These are phyloP conservation scores for Yamadazyma buinensis DNA, from an alignment of 1,139 yeast species.

Conservation along the genomic window DNA sequence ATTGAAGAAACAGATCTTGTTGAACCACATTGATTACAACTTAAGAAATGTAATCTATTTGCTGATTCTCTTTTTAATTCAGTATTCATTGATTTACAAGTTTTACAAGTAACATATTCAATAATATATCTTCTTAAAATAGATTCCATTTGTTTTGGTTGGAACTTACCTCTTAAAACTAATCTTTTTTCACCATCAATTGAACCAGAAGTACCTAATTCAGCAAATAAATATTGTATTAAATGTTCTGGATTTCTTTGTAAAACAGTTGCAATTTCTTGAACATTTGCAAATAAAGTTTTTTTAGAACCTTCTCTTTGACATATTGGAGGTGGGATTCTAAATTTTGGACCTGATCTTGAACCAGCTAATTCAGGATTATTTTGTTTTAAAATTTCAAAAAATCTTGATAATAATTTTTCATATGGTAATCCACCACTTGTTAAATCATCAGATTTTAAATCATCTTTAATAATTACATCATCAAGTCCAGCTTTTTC, in stretches of 20 bases:
- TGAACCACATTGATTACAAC: constrained; percentile 97
- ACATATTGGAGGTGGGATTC: constrained; percentile 96
- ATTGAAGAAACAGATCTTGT: constrained; percentile 95
- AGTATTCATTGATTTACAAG: constrained; percentile 97
- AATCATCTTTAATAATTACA: constrained; percentile 22
- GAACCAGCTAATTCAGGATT: constrained; percentile 99
- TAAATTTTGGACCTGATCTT: constrained; percentile 85
- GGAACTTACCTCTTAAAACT: constrained; percentile 96
- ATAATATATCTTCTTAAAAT: constrained; percentile 93
- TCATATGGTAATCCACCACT: constrained; percentile 59
- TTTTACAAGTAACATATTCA: constrained; percentile 97
- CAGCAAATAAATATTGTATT: constrained; percentile 95
- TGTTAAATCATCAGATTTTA: constrained; percentile 14
- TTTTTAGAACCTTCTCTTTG: constrained; percentile 97
- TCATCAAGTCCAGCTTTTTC: constrained; percentile 86
- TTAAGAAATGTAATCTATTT: constrained; percentile 94
- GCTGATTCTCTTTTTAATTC: constrained; percentile 91
- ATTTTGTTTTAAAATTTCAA: constrained; percentile 78
- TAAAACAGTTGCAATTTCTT: constrained; percentile 88
- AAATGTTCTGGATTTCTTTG: constrained; percentile 97
- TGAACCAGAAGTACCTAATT: constrained; percentile 98
- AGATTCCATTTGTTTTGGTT: constrained; percentile 95
- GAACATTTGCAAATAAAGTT: constrained; percentile 93
- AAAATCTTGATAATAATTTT: constrained; percentile 76
- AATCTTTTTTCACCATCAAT: constrained; percentile 97